phyloP scores from a whole-genome alignment of 2,329 filamentous ascomycete genomes.

The Dactylonectria macrodidyma region DNA sequence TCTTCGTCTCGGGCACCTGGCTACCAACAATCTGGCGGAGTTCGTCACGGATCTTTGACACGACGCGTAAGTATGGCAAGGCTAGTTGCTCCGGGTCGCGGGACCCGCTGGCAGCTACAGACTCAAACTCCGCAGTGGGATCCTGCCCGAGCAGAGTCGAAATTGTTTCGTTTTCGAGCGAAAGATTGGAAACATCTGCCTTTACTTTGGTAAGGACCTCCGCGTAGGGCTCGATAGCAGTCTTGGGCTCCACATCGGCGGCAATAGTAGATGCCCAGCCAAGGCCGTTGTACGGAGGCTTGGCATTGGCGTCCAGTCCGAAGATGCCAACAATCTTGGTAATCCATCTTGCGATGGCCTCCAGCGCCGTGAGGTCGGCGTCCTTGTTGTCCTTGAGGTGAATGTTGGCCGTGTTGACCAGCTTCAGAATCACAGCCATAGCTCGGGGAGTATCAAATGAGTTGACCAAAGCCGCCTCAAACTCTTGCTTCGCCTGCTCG shows the following conservation, averaged over 20 bases:
- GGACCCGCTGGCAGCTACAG: slow-evolving; percentile 60
- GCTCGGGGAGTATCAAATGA: slow-evolving; percentile 90
- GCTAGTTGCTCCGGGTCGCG: slow-evolving; percentile 68
- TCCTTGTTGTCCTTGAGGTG: slow-evolving; percentile 65
- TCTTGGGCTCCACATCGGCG: slow-evolving; percentile 59
- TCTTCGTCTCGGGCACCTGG: slow-evolving; percentile 68
- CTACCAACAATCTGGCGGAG: slow-evolving; percentile 69
- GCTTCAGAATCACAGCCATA: slow-evolving; percentile 82
- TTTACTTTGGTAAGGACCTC: slow-evolving; percentile 62
- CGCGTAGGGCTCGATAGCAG: slow-evolving; percentile 64
- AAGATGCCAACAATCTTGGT: slow-evolving; percentile 89
- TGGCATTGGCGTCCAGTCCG: slow-evolving; percentile 79
- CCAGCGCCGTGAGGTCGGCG: slow-evolving; percentile 63
- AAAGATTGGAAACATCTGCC: slow-evolving; percentile 61
- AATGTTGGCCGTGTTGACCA: slow-evolving; percentile 84
- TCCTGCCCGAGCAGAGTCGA: slow-evolving; percentile 59
- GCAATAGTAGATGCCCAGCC: slow-evolving; percentile 67
- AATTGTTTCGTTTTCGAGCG: slow-evolving; percentile 64
- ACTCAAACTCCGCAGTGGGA: slow-evolving; percentile 63
- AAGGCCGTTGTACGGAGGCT: slow-evolving; percentile 67
- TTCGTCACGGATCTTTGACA: slow-evolving; percentile 73
- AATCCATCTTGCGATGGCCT: slow-evolving; percentile 80
- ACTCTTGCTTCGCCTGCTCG: slow-evolving; percentile 68
- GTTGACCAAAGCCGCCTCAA: slow-evolving; percentile 77
- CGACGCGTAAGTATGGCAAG: slow-evolving; percentile 68